These are phyloP conservation scores for Exophiala sideris DNA, from an alignment of 2,329 filamentous ascomycete species.

Conservation along the genomic window DNA sequence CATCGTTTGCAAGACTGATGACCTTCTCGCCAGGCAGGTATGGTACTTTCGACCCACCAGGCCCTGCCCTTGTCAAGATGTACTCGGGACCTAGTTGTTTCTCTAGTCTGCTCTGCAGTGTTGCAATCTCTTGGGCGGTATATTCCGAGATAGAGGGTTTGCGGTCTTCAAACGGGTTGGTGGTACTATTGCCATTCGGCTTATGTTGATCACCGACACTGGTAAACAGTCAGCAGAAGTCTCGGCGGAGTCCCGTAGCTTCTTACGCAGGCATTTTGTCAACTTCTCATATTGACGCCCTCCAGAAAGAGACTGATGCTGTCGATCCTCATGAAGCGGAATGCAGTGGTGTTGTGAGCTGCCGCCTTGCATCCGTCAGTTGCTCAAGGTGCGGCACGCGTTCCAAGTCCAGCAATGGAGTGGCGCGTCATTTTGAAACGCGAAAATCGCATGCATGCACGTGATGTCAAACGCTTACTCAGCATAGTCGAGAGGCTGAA, in stretches of 20 bases:
- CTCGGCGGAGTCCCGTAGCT: no score
- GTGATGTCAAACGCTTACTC: no score
- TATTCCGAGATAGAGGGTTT: conserved; percentile 70
- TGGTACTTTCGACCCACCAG: conserved; percentile 80
- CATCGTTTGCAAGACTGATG: conserved; percentile 89
- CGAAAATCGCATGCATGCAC: no score
- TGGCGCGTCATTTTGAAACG: no score
- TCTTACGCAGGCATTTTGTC: conserved; percentile 9
- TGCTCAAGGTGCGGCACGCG: no score
- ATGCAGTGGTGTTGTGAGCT: no score
- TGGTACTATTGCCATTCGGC: conserved; percentile 30
- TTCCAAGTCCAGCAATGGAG: no score
- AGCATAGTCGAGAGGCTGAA: no score
- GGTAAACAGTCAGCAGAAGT: no score
- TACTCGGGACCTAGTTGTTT: conserved; percentile 96
- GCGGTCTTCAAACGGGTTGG: conserved; percentile 77
- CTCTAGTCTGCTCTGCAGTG: conserved; percentile 78
- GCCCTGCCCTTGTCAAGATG: conserved; percentile 79
- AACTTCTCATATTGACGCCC: neutral
- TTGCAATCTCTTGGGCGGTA: conserved; percentile 86
- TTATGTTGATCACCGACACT: conserved; percentile 30
- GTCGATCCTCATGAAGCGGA: no score
- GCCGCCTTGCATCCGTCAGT: no score
- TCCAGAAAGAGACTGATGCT: neutral
- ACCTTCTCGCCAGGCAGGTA: conserved; percentile 96